These are phyloP conservation scores for Solanum chaucha DNA, from an alignment of 257 asterid species.

Conservation along the genomic window DNA sequence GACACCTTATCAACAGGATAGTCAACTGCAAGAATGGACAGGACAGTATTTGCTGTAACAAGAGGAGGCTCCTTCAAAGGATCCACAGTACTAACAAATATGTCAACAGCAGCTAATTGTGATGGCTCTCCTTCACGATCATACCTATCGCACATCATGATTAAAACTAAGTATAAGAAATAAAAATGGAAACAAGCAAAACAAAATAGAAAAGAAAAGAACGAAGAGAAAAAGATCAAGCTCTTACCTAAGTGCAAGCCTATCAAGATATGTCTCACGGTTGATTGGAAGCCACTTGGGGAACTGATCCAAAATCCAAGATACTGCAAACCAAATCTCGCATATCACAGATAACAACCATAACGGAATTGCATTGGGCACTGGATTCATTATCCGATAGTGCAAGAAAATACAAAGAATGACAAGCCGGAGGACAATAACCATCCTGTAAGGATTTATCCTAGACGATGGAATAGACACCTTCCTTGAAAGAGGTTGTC, in stretches of 20 bases:
- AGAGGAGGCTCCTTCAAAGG: constrained; percentile 98
- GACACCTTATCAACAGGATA: constrained; percentile 97
- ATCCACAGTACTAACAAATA: constrained; percentile 98
- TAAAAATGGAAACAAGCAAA: neutral
- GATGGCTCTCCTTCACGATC: constrained; percentile 98
- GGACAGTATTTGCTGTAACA: constrained; percentile 91
- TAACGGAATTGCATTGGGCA: constrained; percentile 75
- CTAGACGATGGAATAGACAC: constrained; percentile 91
- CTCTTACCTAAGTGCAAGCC: constrained; percentile 85
- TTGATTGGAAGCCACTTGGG: constrained; percentile 98
- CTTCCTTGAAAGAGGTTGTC: constrained; percentile 98
- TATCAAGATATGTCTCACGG: constrained; percentile 96
- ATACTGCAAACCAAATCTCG: constrained; percentile 97
- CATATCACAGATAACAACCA: constrained; percentile 96
- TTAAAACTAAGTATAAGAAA: neutral
- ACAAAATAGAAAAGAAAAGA: neutral
- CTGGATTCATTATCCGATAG: constrained; percentile 91
- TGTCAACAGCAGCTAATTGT: constrained; percentile 98
- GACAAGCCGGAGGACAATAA: constrained; percentile 80
- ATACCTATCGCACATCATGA: constrained; percentile 45
- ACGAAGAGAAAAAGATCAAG: neutral
- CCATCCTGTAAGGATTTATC: constrained; percentile 98
- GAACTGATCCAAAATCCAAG: constrained; percentile 99
- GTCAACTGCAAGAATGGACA: constrained; percentile 90
- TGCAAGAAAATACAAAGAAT: constrained; percentile 82